These are phyloP conservation scores for Leccinum disarticulatum DNA, from an alignment of 768 basidiomycete species.

Conservation along the genomic window DNA sequence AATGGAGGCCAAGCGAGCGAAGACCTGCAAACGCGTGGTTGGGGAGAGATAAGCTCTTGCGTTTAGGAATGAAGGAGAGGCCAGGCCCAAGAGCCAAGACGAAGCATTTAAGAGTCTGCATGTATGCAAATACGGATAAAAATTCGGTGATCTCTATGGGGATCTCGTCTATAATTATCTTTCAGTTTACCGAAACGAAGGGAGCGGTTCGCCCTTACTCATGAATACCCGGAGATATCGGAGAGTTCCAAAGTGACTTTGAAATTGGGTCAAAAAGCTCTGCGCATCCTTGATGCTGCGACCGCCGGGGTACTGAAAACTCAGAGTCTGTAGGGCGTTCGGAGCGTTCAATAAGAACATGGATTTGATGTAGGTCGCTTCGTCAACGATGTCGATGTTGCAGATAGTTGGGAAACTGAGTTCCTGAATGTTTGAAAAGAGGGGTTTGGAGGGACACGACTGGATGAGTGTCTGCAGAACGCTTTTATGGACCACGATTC, in stretches of 20 bases:
- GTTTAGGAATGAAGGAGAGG: conserved; percentile 8
- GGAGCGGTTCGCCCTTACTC: conserved; percentile 6
- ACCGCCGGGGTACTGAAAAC: conserved; percentile 16
- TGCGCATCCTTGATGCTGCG: conserved; percentile 18
- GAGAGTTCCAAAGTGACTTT: conserved; percentile 12
- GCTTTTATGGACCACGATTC: conserved; percentile 14
- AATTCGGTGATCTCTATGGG: conserved; percentile 19
- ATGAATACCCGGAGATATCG: conserved; percentile 19
- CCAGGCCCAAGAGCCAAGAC: conserved; percentile 19
- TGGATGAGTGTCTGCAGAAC: conserved; percentile 20
- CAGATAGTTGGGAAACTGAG: conserved; percentile 16
- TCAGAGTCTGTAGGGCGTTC: conserved; percentile 6
- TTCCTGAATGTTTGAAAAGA: conserved; percentile 26
- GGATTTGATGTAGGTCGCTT: conserved; percentile 11
- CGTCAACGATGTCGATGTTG: conserved; percentile 18
- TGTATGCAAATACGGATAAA: conserved; percentile 11
- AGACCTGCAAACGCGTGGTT: conserved; percentile 7
- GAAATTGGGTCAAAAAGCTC: conserved; percentile 11
- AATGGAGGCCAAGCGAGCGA: conserved; percentile 14
- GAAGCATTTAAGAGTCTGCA: conserved; percentile 17
- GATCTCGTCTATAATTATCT: conserved; percentile 4
- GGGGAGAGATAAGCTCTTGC: conserved; percentile 9
- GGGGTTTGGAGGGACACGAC: conserved; percentile 20
- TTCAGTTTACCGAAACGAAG: not conserved
- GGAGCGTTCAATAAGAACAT: conserved; percentile 12